phyloP scores from a whole-genome alignment of 306 rosid genomes.

The Citrullus mucosospermus region DNA sequence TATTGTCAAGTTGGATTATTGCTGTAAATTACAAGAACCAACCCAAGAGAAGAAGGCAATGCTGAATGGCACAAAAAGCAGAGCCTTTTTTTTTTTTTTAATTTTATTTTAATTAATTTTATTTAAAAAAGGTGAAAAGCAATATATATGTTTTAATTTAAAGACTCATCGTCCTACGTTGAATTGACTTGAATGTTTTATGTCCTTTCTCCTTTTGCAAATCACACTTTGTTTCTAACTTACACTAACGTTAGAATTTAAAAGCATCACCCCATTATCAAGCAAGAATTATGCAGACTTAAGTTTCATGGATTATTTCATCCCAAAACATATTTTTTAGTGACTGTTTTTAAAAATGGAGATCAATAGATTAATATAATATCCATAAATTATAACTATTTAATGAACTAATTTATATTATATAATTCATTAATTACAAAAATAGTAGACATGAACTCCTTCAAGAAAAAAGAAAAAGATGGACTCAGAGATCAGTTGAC shows the following conservation, averaged over 20 bases:
- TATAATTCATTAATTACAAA: not conserved
- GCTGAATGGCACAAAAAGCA: not conserved
- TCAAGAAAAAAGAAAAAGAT: not conserved
- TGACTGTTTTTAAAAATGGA: no score
- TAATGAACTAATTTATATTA: not conserved
- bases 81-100: not conserved
- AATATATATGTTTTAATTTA: not conserved
- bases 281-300: no score
- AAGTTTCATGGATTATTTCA: no score
- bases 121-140: not conserved
- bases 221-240: not conserved
- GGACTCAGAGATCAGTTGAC: not conserved
- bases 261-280: not conserved
- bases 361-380: not conserved
- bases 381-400: not conserved
- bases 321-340: no score
- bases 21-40: not conserved
- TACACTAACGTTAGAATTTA: not conserved
- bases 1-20: not conserved
- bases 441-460: not conserved
- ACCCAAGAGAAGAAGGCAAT: not conserved
- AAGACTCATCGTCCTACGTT: not conserved
- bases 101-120: not conserved
- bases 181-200: not conserved
- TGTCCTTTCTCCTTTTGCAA: not conserved